Conservation (phyloP, 805 yeast species). For the Jamesozyma spencerorum region DNA sequence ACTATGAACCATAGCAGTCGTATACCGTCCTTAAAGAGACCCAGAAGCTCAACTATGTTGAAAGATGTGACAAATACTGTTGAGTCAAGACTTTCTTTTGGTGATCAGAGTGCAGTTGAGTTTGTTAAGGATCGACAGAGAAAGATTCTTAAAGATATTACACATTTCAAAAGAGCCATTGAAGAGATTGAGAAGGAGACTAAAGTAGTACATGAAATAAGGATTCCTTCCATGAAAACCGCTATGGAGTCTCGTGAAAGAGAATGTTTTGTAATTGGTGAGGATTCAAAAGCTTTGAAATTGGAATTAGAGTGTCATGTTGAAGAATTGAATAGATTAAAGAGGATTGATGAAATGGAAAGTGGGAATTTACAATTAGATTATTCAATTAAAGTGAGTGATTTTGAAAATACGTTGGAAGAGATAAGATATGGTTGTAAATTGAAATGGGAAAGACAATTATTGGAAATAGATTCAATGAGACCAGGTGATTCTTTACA, state of each 20-base stretch:
- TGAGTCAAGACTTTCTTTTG: constrained; percentile 11
- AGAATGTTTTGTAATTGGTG: constrained; percentile 12
- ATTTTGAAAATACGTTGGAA: constrained; percentile 18
- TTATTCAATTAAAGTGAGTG: constrained; percentile 18
- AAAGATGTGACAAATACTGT: constrained; percentile 7
- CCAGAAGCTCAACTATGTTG: constrained; percentile 1
- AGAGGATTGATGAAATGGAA: constrained; percentile 15
- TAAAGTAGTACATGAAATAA: constrained; percentile 10
- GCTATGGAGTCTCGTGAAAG: constrained; percentile 15
- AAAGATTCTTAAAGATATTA: constrained; percentile 24
- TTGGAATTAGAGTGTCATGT: constrained; percentile 13
- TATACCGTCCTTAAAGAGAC: background rate
- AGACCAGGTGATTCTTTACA: constrained; percentile 27
- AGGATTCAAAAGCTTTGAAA: constrained; percentile 1
- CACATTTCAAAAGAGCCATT: constrained; percentile 22
- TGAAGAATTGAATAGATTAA: constrained; percentile 13
- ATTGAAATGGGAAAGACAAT: constrained; percentile 15
- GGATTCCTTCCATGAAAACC: constrained; percentile 4
- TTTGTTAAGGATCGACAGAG: constrained; percentile 27
- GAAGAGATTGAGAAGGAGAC: constrained; percentile 22
- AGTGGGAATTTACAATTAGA: constrained; percentile 16
- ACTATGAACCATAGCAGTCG: background rate
- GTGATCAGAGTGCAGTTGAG: constrained; percentile 26
- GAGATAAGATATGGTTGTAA: constrained; percentile 11
- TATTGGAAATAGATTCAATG: constrained; percentile 20